These are phyloP conservation scores for Colletotrichum scovillei DNA, from an alignment of 2,329 filamentous ascomycete species.

Conservation along the genomic window DNA sequence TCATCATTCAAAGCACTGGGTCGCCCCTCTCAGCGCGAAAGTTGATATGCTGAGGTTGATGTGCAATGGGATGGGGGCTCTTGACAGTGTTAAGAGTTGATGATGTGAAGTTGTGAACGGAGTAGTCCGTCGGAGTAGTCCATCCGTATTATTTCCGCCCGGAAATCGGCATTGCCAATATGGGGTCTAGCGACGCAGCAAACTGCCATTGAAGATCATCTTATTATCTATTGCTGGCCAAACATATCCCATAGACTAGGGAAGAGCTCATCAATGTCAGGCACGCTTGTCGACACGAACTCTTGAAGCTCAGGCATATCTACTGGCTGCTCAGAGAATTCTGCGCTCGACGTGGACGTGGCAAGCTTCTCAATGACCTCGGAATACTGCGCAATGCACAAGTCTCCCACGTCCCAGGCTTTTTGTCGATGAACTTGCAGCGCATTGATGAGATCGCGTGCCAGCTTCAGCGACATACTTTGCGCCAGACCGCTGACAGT, in stretches of 20 bases:
- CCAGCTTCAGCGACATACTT: slow-evolving; percentile 54
- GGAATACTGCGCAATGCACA: slow-evolving; percentile 59
- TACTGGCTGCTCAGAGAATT: slow-evolving; percentile 17
- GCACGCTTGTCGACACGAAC: slow-evolving; percentile 28
- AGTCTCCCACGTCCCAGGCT: slow-evolving; percentile 62
- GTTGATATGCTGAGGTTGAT: not conserved
- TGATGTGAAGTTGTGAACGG: not conserved
- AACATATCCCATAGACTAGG: slow-evolving; percentile 34
- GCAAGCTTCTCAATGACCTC: slow-evolving; percentile 59
- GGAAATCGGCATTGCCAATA: not conserved
- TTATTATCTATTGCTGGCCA: not conserved
- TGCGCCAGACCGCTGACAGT: slow-evolving; percentile 47
- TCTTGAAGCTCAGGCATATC: slow-evolving; percentile 32
- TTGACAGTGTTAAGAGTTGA: not conserved
- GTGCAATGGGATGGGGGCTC: not conserved
- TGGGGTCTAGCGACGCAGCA: no score
- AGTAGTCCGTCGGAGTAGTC: slow-evolving; percentile 9
- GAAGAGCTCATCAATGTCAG: slow-evolving; percentile 33
- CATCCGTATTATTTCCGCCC: not conserved
- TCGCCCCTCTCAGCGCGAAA: no score
- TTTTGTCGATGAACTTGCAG: slow-evolving; percentile 52
- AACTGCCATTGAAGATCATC: not conserved
- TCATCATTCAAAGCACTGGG: not conserved
- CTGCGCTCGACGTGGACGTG: slow-evolving; percentile 37
- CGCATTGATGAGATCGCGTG: slow-evolving; percentile 52